Base-by-base conservation (phyloP, 495 filamentous ascomycete species). In the Penicillium manginii region DNA sequence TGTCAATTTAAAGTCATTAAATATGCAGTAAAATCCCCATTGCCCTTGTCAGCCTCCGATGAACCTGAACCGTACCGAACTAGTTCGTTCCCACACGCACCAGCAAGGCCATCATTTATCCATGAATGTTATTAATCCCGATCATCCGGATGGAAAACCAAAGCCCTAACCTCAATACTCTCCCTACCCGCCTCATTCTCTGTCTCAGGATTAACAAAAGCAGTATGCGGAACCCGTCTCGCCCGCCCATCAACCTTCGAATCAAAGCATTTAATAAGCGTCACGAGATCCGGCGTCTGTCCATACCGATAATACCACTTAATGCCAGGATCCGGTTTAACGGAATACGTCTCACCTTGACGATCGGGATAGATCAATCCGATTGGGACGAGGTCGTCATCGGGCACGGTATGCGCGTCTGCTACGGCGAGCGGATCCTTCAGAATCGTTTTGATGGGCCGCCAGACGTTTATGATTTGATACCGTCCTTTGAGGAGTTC, bases 391-490 rank as follows among this genome's bases (percentile, higher is more conserved):
- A 84, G 70, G 42, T 82, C 79, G 3, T 65, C 71, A 2, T 83
- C 80, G 0, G 67, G 66, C 0, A 84, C 78, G 3, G 69, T 68
- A 52, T 74, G 64, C 0, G 77, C 78, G 50, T 89, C 84, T 0
- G 86, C 86, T 17, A 90, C 75, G 3, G 81, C 81, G 0, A 90
- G 73, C 0, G 87, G 87, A 62, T 90, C 86, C 42, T 83, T 82
- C 33, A 75, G 67, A 48, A 90, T 83, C 0, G 80, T 80, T 58
- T 82, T 81, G 62, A 91, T 90, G 1, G 89, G 88, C 0, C 88
- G 84, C 89, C 88, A 91, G 55, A 91, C 88, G 60, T 91, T 91
- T 75, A 92, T 89, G 67, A 91, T 88, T 66, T 91, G 87, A 64
- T 84, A 87, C 8, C 88, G 81, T 21, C 83, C 82, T 61, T 85